phyloP scores from a whole-genome alignment of 305 asterid genomes.

The Fraxinus ornus region DNA sequence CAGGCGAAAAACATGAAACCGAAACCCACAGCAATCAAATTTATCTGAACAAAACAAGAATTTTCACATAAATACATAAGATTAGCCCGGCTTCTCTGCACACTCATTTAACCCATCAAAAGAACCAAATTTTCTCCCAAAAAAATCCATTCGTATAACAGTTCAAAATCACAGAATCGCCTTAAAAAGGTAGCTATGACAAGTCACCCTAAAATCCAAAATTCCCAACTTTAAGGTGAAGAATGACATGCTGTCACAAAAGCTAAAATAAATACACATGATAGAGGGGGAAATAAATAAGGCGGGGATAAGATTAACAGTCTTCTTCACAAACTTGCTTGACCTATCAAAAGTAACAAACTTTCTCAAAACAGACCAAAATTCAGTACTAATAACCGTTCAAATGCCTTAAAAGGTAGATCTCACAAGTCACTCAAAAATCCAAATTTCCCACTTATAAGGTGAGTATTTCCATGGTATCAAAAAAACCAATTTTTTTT shows the following conservation, averaged over 20 bases:
- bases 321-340: not conserved
- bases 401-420: not conserved
- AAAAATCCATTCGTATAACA: not conserved
- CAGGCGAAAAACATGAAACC: conserved; percentile 10
- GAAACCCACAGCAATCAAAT: conserved; percentile 12
- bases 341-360: too few relatives aligned
- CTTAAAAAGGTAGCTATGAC: not conserved
- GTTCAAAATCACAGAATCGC: conserved; percentile 2
- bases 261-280: not conserved
- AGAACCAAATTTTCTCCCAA: not conserved
- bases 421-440: not conserved
- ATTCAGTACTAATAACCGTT: not conserved
- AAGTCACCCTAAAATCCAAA: not conserved
- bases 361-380: too few relatives aligned
- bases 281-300: too few relatives aligned
- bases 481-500: not conserved
- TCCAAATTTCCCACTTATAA: not conserved
- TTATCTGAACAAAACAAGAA: conserved; percentile 6
- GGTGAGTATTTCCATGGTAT: not conserved
- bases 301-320: not conserved
- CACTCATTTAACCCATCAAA: not conserved
- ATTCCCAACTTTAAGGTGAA: not conserved
- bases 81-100: not conserved
- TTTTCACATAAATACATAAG: not conserved
- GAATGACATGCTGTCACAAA: conserved; percentile 1